Conservation (phyloP, 2,329 filamentous ascomycete species). For the Ophiosphaerella herpotricha region DNA sequence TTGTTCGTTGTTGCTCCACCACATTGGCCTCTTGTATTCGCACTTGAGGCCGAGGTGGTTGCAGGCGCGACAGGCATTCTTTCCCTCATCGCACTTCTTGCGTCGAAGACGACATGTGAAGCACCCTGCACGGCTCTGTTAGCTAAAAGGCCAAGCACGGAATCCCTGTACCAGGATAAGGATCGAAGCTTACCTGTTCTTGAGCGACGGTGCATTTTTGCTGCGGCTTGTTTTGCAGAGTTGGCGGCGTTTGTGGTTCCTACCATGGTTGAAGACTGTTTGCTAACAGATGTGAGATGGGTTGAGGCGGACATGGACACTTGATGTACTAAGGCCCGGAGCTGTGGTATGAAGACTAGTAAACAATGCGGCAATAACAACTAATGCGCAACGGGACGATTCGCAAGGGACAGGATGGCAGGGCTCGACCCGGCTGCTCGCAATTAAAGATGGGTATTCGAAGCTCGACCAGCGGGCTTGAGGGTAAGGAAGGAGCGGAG, state of each 20-base stretch:
- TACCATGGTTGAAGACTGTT: conserved; percentile 55
- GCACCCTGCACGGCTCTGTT: conserved; percentile 58
- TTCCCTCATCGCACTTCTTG: conserved; percentile 73
- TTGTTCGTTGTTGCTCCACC: conserved; percentile 95
- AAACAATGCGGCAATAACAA: conserved; percentile 49
- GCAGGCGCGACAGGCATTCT: conserved; percentile 67
- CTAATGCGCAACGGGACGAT: conserved; percentile 48
- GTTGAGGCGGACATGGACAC: conserved; percentile 56
- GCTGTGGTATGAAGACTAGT: conserved; percentile 46
- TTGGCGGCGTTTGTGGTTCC: conserved; percentile 57
- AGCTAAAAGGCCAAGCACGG: conserved; percentile 41
- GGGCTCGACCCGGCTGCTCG: conserved; percentile 47
- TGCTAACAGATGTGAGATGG: conserved; percentile 47
- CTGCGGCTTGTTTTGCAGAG: conserved; percentile 60
- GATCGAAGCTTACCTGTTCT: conserved; percentile 76
- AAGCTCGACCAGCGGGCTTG: conserved; percentile 56
- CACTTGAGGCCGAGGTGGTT: conserved; percentile 79
- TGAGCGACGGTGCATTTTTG: conserved; percentile 91
- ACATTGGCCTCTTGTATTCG: conserved; percentile 95
- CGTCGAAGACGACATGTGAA: conserved; percentile 70
- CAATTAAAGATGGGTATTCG: conserved; percentile 53
- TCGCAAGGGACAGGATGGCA: conserved; percentile 49
- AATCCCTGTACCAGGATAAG: conserved; percentile 43
- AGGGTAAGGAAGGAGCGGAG: conserved; percentile 45
- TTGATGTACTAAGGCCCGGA: conserved; percentile 49